Base-by-base conservation (phyloP, 441 rosid genomes). In the Geranium incanum region DNA sequence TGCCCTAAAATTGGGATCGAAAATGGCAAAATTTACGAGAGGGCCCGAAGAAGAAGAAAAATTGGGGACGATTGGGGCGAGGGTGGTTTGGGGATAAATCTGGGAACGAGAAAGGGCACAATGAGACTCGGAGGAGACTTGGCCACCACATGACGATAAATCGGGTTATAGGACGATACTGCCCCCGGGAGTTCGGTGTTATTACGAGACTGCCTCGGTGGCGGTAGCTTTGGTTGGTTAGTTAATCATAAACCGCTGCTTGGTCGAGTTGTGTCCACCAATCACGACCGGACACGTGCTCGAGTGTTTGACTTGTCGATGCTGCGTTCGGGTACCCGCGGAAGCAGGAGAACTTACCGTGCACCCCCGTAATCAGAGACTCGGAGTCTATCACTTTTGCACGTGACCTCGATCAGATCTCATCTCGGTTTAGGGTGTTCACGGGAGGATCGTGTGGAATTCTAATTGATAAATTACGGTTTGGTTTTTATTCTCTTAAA, bases 11-110 rank as follows among this genome's bases (percentile, higher is more conserved):
- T 52, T 66, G 78, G 77, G 79, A 67, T 74, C 68, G 72, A 68
- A 16, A 72, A 64, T 3, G 38, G n/a, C 55, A 23, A 36, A 71
- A 75, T 78, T 80, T 77, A 76, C 77, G 36, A 79, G 70, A 75
- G 18, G 3, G 63, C 74, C 78, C 36, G 8, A 63, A 36, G 43
- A 71, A 21, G 43, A 70, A 21, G 41, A 38, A 50, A 19, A 50
- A 50, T 50, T 50, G 59, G 59, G 59, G 59, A 15, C 55, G 55
- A 48, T 11, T 6, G 57, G 19, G 36, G 74, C 28, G 15, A 48
- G 3, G 55, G 55, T 15, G 63, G 62, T 68, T 62, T 8, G 57
- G 77, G 85, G 81, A 76, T 64, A 74, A 74, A 81, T 48, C 72
- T 55, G 77, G 80, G 77, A 80, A 67, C 36, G 36, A 0, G 43